These are phyloP conservation scores for Teunomyces barrocoloradensis DNA, from an alignment of 805 yeast genomes.

Conservation along the genomic window DNA sequence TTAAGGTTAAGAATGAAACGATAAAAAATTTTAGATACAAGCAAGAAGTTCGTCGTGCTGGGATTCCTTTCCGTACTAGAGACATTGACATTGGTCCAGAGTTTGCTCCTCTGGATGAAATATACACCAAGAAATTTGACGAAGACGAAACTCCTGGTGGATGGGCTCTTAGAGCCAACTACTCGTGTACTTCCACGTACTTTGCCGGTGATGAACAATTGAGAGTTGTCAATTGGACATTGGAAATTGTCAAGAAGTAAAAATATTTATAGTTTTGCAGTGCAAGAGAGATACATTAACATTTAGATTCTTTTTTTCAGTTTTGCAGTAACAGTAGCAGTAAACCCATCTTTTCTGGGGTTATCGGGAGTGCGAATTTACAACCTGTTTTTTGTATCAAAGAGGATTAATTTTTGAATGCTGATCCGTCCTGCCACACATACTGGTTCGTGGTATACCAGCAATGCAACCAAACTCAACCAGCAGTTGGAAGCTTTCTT, in stretches of 20 bases:
- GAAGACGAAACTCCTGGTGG: conserved; percentile 41
- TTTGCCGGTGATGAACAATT: conserved; percentile 30
- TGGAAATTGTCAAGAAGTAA: conserved; percentile 31
- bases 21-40: conserved; percentile 32
- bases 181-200: conserved; percentile 32
- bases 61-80: conserved; percentile 30
- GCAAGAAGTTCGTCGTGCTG: conserved; percentile 35
- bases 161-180: conserved; percentile 34
- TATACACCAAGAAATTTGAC: conserved; percentile 27
- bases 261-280: conserved; percentile 1
- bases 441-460: conserved; percentile 87
- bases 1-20: conserved; percentile 26
- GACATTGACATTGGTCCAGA: conserved; percentile 29
- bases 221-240: conserved; percentile 30
- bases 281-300: not conserved
- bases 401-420: conserved; percentile 6
- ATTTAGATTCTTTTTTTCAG: not conserved
- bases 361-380: too few species aligned
- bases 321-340: not conserved
- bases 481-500: conserved; percentile 52
- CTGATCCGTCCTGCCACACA: conserved; percentile 68
- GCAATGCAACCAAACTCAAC: conserved; percentile 41
- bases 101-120: conserved; percentile 34
- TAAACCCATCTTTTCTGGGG: too few species aligned
- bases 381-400: not conserved